phyloP scores from a whole-genome alignment of 768 basidiomycete species.

The Mycena leptocephala region DNA sequence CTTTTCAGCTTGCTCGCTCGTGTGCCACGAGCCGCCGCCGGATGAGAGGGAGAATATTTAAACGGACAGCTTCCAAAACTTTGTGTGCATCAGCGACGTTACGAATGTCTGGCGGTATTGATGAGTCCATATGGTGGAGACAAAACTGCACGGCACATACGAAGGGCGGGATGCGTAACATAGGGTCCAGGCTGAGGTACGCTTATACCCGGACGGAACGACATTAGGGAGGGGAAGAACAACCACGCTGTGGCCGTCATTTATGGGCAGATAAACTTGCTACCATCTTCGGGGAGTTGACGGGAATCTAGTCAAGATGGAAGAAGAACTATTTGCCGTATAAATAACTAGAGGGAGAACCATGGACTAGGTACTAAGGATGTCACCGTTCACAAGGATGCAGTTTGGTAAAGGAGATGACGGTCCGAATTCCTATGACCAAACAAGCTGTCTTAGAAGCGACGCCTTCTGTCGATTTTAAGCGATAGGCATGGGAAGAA shows the following conservation, averaged over 20 bases:
- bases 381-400: constrained; percentile 13
- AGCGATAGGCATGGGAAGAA: constrained; percentile 30
- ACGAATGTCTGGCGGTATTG: constrained; percentile 70
- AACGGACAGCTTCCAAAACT: constrained; percentile 83
- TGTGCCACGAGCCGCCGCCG: constrained; percentile 78
- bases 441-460: constrained; percentile 26
- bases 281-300: constrained; percentile 58
- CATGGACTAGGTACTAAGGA: constrained; percentile 27
- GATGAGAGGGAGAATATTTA: constrained; percentile 79
- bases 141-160: constrained; percentile 50
- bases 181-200: constrained; percentile 43
- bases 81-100: constrained; percentile 87
- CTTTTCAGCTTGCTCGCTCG: constrained; percentile 79
- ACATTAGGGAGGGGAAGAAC: constrained; percentile 39
- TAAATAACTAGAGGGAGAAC: constrained; percentile 32
- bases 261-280: constrained; percentile 30
- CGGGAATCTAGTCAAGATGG: constrained; percentile 49
- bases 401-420: constrained; percentile 20
- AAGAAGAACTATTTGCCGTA: constrained; percentile 28
- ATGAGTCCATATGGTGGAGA: constrained; percentile 1
- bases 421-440: constrained; percentile 30
- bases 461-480: constrained; percentile 30
- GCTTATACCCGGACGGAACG: constrained; percentile 39
- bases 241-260: background rate
- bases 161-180: constrained; percentile 67